Conservation (phyloP, 768 basidiomycete genomes). For the Leccinum disarticulatum region DNA sequence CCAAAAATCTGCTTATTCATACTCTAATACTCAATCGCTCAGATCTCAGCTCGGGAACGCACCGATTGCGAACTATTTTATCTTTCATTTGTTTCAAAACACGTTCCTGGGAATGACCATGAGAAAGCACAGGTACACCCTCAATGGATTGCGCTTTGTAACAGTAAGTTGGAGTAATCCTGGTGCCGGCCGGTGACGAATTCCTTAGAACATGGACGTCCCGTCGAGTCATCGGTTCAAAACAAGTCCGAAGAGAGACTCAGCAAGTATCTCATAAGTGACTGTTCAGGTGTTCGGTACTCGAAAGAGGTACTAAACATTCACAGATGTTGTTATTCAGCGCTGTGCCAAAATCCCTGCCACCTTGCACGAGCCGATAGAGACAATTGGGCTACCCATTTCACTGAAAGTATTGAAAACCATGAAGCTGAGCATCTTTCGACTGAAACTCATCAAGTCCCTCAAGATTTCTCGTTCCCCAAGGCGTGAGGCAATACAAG, state of each 20-base stretch:
- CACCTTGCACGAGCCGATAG: conserved; percentile 21
- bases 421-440: conserved; percentile 65
- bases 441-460: conserved; percentile 61
- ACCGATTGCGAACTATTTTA: conserved; percentile 84
- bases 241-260: conserved; percentile 48
- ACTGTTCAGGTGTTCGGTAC: conserved; percentile 11
- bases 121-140: conserved; percentile 54
- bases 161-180: conserved; percentile 42
- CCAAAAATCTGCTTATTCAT: conserved; percentile 3
- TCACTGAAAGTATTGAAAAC: conserved; percentile 60
- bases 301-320: conserved; percentile 9
- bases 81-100: conserved; percentile 59
- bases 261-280: conserved; percentile 61
- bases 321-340: conserved; percentile 33
- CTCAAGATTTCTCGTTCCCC: conserved; percentile 30
- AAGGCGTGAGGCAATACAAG: conserved; percentile 34
- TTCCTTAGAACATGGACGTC: conserved; percentile 56
- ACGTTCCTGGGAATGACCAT: conserved; percentile 41
- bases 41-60: conserved; percentile 73
- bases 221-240: conserved; percentile 36
- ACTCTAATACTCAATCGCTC: conserved; percentile 12
- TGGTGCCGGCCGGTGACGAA: conserved; percentile 1
- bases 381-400: conserved; percentile 21
- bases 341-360: conserved; percentile 19
- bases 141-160: conserved; percentile 61